phyloP scores from a whole-genome alignment of 768 basidiomycete species.

The Amanita rubescens region DNA sequence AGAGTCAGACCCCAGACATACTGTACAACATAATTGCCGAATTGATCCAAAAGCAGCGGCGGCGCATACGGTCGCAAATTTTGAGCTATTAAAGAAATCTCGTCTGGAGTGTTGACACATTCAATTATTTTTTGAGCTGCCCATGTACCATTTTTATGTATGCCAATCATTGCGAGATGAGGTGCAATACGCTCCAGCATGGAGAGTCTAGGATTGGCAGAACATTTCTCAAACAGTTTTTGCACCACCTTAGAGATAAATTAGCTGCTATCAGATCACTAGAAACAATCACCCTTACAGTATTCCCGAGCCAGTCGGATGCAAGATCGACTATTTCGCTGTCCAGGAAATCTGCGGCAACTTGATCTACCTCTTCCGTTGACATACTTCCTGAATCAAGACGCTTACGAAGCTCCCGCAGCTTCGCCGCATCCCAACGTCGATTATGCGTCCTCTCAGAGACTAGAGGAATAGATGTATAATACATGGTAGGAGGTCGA shows the following conservation, averaged over 20 bases:
- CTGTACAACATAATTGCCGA: constrained; percentile 92
- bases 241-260: constrained; percentile 67
- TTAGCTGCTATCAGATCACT: not conserved
- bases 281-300: constrained; percentile 37
- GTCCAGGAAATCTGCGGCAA: constrained; percentile 86
- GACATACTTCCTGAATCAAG: constrained; percentile 86
- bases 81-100: constrained; percentile 76
- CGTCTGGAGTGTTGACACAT: constrained; percentile 83
- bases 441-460: constrained; percentile 80
- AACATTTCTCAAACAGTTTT: constrained; percentile 92
- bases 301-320: constrained; percentile 98
- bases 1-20: constrained; percentile 32
- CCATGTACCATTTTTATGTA: constrained; percentile 99
- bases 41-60: constrained; percentile 89
- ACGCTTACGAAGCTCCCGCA: constrained; percentile 91
- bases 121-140: constrained; percentile 99
- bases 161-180: constrained; percentile 94
- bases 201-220: constrained; percentile 64
- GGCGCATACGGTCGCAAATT: constrained; percentile 89
- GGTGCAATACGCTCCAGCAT: constrained; percentile 95
- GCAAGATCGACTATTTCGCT: constrained; percentile 93
- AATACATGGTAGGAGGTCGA: constrained; percentile 91
- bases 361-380: constrained; percentile 82
- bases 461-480: constrained; percentile 88
- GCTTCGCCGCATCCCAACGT: constrained; percentile 88